Percentiles rank a stretch among this genome's conserved stretches.
Evolutionary conservation across 352 stramenopile genomes (phyloP).

Genomic region (Phytopythium cucurbitacearum): DNA sequence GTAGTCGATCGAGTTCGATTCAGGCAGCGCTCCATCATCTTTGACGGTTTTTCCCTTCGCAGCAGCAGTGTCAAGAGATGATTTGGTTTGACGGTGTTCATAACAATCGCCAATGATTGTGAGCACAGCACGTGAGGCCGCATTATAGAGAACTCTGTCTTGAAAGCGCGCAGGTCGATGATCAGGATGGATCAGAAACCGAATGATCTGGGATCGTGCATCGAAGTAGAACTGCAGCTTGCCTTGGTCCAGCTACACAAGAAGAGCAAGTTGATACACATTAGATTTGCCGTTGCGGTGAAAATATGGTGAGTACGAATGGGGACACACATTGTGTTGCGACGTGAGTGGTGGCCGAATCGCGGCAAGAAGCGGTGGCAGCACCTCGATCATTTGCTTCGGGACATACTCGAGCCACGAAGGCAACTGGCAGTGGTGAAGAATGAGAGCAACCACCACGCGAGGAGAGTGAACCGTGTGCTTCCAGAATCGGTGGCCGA

Average conservation of each 20-base stretch:
- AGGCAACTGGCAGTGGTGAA: slow-evolving; percentile 57
- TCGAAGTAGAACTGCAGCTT: slow-evolving; percentile 65
- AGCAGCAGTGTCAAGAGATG: slow-evolving; percentile 10
- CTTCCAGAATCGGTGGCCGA: slow-evolving; percentile 82
- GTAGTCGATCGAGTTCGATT: slow-evolving; percentile 68
- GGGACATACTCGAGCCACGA: slow-evolving; percentile 75
- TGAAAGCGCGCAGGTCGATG: slow-evolving; percentile 47
- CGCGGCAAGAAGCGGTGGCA: slow-evolving; percentile 57
- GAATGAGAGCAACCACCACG: slow-evolving; percentile 60
- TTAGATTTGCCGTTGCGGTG: not conserved
- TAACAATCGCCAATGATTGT: slow-evolving; percentile 79
- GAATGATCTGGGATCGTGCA: slow-evolving; percentile 42
- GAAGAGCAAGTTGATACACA: not conserved
- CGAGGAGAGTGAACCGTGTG: slow-evolving; percentile 68
- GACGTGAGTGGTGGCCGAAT: slow-evolving; percentile 63
- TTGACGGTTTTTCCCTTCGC: slow-evolving; percentile 9
- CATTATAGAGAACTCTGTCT: slow-evolving; percentile 39
- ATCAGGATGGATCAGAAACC: slow-evolving; percentile 52
- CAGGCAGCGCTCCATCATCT: slow-evolving; percentile 70
- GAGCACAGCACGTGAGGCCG: slow-evolving; percentile 53
- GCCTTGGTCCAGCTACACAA: slow-evolving; percentile 30
- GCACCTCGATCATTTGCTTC: slow-evolving; percentile 76
- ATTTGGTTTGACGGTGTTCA: slow-evolving; percentile 38
- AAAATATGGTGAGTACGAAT: not conserved
- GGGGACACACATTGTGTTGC: slow-evolving; percentile 11